Evolutionary conservation across 2,329 filamentous ascomycete genomes (phyloP).

Genomic region (Claviceps africana): DNA sequence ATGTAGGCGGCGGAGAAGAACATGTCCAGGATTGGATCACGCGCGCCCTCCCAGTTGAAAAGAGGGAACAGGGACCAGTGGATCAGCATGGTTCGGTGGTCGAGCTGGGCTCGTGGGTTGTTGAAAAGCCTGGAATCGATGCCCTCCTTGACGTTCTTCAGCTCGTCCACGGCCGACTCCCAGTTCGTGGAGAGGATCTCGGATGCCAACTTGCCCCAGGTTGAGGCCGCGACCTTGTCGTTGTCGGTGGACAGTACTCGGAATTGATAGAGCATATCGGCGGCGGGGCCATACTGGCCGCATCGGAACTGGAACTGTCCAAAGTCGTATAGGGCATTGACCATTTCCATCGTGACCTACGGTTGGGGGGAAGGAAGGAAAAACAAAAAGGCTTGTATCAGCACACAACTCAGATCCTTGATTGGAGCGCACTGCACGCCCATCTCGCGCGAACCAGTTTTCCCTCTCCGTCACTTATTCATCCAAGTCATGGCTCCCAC

Average conservation of each 20-base stretch:
- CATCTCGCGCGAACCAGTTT: too few species aligned
- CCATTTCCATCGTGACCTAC: constrained; percentile 82
- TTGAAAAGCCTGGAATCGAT: constrained; percentile 94
- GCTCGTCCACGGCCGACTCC: constrained; percentile 84
- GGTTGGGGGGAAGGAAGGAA: too few species aligned
- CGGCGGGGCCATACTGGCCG: constrained; percentile 79
- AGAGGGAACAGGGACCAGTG: constrained; percentile 99
- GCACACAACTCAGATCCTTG: neutral
- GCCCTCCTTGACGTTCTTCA: constrained; percentile 76
- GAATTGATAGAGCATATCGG: constrained; percentile 94
- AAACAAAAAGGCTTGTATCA: neutral
- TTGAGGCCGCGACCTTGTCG: constrained; percentile 89
- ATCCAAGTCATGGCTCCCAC: constrained; percentile 17
- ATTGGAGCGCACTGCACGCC: neutral
- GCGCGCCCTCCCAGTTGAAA: constrained; percentile 90
- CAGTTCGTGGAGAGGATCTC: constrained; percentile 93
- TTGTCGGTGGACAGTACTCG: constrained; percentile 95
- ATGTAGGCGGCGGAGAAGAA: constrained; percentile 97
- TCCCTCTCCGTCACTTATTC: neutral
- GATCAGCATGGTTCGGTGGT: constrained; percentile 91
- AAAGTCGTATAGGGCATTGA: constrained; percentile 88
- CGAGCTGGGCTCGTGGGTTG: constrained; percentile 88
- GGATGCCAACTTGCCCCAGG: constrained; percentile 93
- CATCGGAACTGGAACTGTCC: constrained; percentile 97
- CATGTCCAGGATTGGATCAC: constrained; percentile 83